Evolutionary conservation across 2,329 filamentous ascomycete genomes (phyloP), one percentile per base, ranked within the genome.

Genomic region (Ascochyta pisi): DNA sequence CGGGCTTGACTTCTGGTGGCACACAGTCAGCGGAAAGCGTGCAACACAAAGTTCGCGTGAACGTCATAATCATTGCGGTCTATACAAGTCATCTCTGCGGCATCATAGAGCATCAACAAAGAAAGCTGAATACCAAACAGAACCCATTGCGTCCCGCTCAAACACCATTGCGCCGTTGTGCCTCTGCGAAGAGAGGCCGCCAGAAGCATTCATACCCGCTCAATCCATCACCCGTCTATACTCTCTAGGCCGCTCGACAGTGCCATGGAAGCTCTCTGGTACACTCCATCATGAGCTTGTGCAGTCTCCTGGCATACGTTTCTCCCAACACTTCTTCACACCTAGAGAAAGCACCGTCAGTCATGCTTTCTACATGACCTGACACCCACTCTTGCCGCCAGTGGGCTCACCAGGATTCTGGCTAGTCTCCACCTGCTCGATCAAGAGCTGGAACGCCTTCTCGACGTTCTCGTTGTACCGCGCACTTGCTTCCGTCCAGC

Each of bases 401-500:
- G 87, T 82, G 7, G 92, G 89, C 78, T 96, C 91, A 69, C 88
- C 88, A 1, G 94, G 93, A 73, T 96, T 96, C 78, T 96, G 90
- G 24, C 89, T 88, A 79, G 96, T 96, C 79, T 99, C 95, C 61
- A 99, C 93, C 81, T 98, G 91, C 44, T 85, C 91, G 68, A 99
- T 92, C 81, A 99, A 89, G 62, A 96, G 83, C 78, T 98, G 94
- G 73, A 99, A 99, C 2, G 92, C 91, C 77, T 92, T 93, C 67
- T 84, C 83, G 44, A 99, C 95, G 74, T 98, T 96, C 80, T 93
- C 91, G 76, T 97, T 93, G 78, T 95, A 96, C 54, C 93, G 86
- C 26, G 95, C 95, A 72, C 91, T 96, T 52, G 95, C 92, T 79
- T 99, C 95, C 43, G 92, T 96, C 86, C 92, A 97, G 34, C 89